These are phyloP conservation scores for Linanthus parryae DNA, from an alignment of 148 eudicot genomes.

Conservation along the genomic window DNA sequence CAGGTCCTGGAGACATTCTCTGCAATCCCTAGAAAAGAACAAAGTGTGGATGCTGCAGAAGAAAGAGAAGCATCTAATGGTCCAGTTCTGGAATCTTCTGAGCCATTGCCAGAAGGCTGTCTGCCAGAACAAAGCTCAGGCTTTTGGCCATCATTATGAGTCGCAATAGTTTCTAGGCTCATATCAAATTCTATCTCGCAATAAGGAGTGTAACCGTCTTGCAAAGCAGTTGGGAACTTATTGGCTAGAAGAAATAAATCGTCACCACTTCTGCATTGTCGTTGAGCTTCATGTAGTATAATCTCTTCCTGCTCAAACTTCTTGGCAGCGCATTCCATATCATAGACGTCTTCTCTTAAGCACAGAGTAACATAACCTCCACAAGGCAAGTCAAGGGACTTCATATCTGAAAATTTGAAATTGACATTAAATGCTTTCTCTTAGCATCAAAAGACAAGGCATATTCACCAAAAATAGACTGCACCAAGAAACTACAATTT, in stretches of 20 bases:
- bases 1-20: conserved; percentile 10
- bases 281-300: conserved; percentile 36
- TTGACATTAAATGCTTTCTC: no score
- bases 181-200: conserved; percentile 39
- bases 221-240: conserved; percentile 34
- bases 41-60: conserved; percentile 43
- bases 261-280: conserved; percentile 26
- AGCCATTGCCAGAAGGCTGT: conserved; percentile 4
- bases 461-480: no score
- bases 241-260: conserved; percentile 37
- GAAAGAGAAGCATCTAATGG: conserved; percentile 42
- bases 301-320: conserved; percentile 65
- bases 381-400: conserved; percentile 54
- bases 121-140: conserved; percentile 14
- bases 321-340: conserved; percentile 77
- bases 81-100: conserved; percentile 14
- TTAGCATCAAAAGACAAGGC: no score
- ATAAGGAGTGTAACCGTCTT: conserved; percentile 62
- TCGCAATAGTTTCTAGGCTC: conserved; percentile 4
- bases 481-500: background rate
- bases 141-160: conserved; percentile 16
- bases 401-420: conserved; percentile 52
- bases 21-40: conserved; percentile 24
- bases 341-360: conserved; percentile 56
- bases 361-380: conserved; percentile 48